Evolutionary conservation across 73 alveolate genomes (phyloP).

Genomic region (Breviolum minutum): DNA sequence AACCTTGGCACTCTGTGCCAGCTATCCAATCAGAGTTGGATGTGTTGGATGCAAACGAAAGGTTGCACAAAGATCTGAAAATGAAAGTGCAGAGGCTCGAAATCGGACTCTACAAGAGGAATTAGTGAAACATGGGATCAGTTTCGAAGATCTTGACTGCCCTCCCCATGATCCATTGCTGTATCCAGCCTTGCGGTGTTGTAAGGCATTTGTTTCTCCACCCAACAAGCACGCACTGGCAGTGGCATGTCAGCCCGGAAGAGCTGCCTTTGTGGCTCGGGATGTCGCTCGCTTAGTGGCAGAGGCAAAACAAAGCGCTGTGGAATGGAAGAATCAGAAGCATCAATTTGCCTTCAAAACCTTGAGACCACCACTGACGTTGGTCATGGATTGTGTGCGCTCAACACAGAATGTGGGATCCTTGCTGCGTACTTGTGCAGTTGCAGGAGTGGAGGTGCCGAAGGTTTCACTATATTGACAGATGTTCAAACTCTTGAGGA

Average conservation of each 20-base stretch:
- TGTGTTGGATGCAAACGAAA: background rate
- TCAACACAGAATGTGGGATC: constrained; percentile 79
- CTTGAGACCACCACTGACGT: background rate
- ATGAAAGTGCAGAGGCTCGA: constrained; percentile 18
- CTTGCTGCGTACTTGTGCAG: constrained; percentile 48
- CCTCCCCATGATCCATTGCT: constrained; percentile 75
- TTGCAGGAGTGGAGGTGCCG: constrained; percentile 35
- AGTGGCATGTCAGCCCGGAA: constrained; percentile 52
- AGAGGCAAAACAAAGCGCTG: background rate
- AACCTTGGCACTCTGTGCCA: background rate
- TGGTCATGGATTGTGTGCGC: constrained; percentile 82
- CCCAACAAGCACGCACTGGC: background rate
- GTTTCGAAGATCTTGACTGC: constrained; percentile 30
- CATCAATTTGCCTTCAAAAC: background rate
- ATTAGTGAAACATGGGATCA: constrained; percentile 39
- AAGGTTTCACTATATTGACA: too few relatives aligned
- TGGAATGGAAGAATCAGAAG: constrained; percentile 12
- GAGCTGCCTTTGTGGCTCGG: constrained; percentile 15
- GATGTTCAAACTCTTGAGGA: too few relatives aligned
- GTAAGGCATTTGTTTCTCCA: constrained; percentile 57
- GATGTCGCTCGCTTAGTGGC: constrained; percentile 25
- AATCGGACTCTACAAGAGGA: constrained; percentile 49
- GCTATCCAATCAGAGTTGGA: background rate
- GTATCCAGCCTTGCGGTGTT: constrained; percentile 30
- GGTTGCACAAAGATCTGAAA: too few relatives aligned